These are phyloP conservation scores for Neurospora tetrasperma DNA, from an alignment of 495 filamentous ascomycete species.

Conservation along the genomic window DNA sequence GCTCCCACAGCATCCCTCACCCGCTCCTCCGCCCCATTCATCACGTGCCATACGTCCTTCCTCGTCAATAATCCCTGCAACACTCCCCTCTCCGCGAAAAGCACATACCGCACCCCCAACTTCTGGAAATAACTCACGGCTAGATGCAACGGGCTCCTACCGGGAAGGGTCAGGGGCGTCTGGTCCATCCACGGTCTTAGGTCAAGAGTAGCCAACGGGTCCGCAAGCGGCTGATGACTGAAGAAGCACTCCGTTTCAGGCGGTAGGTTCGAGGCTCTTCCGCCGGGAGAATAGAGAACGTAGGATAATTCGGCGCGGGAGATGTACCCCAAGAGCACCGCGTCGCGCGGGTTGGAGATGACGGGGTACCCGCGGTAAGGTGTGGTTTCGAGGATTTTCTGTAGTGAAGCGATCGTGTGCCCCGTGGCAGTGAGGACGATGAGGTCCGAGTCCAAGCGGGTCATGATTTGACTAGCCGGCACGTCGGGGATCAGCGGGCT, in stretches of 20 bases:
- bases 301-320: conserved; percentile 82
- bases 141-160: conserved; percentile 61
- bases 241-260: conserved; percentile 75
- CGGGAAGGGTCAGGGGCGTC: conserved; percentile 83
- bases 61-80: conserved; percentile 86
- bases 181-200: conserved; percentile 97
- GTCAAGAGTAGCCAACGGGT: conserved; percentile 70
- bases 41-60: conserved; percentile 93
- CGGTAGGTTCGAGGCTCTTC: conserved; percentile 25
- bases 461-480: conserved; percentile 78
- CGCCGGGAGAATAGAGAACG: conserved; percentile 47
- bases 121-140: conserved; percentile 88
- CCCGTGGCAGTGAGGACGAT: conserved; percentile 77
- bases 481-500: conserved; percentile 56
- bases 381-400: conserved; percentile 55
- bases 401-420: conserved; percentile 71
- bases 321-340: conserved; percentile 81
- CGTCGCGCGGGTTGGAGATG: conserved; percentile 61
- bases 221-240: conserved; percentile 68
- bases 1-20: conserved; percentile 16
- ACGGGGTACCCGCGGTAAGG: conserved; percentile 90
- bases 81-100: conserved; percentile 73
- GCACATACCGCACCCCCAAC: conserved; percentile 78
- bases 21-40: conserved; percentile 69
- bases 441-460: conserved; percentile 70